These are phyloP conservation scores for Aphanomyces euteiches DNA, from an alignment of 352 stramenopile species.

Conservation along the genomic window DNA sequence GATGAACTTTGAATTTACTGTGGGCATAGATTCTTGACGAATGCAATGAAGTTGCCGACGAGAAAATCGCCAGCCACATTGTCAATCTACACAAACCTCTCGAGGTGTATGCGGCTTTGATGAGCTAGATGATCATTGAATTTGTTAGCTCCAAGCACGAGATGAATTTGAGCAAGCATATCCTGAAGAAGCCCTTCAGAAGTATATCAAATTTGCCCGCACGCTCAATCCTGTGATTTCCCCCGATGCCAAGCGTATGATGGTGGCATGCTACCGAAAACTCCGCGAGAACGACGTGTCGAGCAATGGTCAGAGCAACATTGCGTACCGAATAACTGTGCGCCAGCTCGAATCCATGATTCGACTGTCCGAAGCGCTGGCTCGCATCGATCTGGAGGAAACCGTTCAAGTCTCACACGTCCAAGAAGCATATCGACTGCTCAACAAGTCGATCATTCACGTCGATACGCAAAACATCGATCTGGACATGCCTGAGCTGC, in stretches of 20 bases:
- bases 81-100: conserved; percentile 92
- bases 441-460: conserved; percentile 99
- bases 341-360: conserved; percentile 99
- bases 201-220: conserved; percentile 92
- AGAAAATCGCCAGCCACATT: conserved; percentile 96
- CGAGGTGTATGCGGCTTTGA: conserved; percentile 30
- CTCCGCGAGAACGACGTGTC: conserved; percentile 95
- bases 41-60: conserved; percentile 93
- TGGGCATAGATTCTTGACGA: conserved; percentile 89
- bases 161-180: conserved; percentile 41
- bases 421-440: conserved; percentile 93
- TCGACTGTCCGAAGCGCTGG: conserved; percentile 94
- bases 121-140: not conserved
- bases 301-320: conserved; percentile 90
- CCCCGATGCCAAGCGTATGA: conserved; percentile 75
- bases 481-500: conserved; percentile 66
- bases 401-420: conserved; percentile 90
- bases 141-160: conserved; percentile 37
- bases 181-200: conserved; percentile 86
- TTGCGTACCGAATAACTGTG: conserved; percentile 98
- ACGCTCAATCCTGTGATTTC: conserved; percentile 71
- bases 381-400: conserved; percentile 93
- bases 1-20: not conserved
- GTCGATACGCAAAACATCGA: conserved; percentile 97
- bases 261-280: conserved; percentile 97